A percentile compares a stretch with the other conserved stretches of the same genome.
These are phyloP conservation scores for Saraca asoca DNA, from an alignment of 331 rosid species.

Conservation along the genomic window DNA sequence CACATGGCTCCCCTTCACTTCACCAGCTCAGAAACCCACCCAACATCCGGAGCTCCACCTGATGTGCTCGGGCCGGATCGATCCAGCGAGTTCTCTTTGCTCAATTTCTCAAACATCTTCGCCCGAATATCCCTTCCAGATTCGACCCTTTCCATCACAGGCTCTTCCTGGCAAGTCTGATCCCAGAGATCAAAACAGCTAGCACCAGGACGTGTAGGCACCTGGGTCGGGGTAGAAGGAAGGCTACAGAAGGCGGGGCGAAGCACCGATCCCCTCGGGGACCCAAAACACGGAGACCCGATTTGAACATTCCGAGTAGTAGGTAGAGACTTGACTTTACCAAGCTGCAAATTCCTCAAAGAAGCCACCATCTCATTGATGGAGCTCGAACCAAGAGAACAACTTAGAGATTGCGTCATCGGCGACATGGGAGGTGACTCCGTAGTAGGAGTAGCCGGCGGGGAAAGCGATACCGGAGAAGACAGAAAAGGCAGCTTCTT, in stretches of 20 bases:
- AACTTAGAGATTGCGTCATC: conserved; percentile 47
- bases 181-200: conserved; percentile 65
- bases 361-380: conserved; percentile 63
- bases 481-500: conserved; percentile 50
- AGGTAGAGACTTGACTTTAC: conserved; percentile 63
- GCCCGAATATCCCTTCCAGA: conserved; percentile 75
- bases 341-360: conserved; percentile 63
- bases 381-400: conserved; percentile 56
- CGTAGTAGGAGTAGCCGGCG: conserved; percentile 51
- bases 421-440: conserved; percentile 83
- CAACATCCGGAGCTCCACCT: conserved; percentile 60
- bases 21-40: conserved; percentile 81
- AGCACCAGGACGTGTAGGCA: conserved; percentile 41
- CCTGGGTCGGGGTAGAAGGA: conserved; percentile 68
- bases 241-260: conserved; percentile 77
- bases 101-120: conserved; percentile 74
- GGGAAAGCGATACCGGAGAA: conserved; percentile 52
- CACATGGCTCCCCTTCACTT: conserved; percentile 36
- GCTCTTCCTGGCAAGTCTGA: conserved; percentile 61
- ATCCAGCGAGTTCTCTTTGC: conserved; percentile 68
- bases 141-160: no score
- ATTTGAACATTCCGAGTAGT: conserved; percentile 45
- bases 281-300: conserved; percentile 71
- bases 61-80: conserved; percentile 35
- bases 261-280: conserved; percentile 66